Conservation (phyloP, 2,329 filamentous ascomycete species). For the Hortaea werneckii region DNA sequence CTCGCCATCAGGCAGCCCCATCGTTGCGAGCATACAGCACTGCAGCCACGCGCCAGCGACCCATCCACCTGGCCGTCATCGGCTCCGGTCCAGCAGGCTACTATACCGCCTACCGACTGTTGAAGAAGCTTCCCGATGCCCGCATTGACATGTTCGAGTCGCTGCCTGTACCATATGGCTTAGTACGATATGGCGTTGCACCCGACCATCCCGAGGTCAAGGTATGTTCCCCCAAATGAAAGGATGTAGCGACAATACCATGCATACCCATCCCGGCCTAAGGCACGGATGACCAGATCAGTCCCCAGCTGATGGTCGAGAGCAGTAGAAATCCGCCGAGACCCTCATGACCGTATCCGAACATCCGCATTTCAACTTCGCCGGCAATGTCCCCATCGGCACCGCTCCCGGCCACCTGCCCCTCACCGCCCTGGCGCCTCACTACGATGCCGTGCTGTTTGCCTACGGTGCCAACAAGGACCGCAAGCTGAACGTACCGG, state of each 20-base stretch:
- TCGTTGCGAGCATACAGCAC: not conserved
- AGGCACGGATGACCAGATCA: not conserved
- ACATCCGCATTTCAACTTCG: constrained; percentile 74
- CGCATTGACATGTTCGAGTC: constrained; percentile 94
- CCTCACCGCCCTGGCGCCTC: constrained; percentile 56
- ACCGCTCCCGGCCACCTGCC: constrained; percentile 44
- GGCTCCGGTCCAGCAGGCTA: constrained; percentile 79
- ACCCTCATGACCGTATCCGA: constrained; percentile 83
- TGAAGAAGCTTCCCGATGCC: constrained; percentile 62
- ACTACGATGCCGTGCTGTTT: constrained; percentile 89
- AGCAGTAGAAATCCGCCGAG: constrained; percentile 74
- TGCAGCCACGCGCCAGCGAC: constrained; percentile 60
- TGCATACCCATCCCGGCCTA: not conserved
- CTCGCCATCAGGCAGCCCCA: not conserved
- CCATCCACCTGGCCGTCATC: constrained; percentile 75
- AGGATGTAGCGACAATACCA: too few species aligned
- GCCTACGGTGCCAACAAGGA: constrained; percentile 87
- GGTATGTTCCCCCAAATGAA: constrained; percentile 39
- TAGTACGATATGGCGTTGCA: constrained; percentile 91
- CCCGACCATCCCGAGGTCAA: constrained; percentile 98
- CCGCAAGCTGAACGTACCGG: constrained; percentile 64
- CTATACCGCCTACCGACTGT: constrained; percentile 79
- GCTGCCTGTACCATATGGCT: constrained; percentile 80
- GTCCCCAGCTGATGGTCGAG: not conserved
- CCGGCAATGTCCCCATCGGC: constrained; percentile 81